Base-by-base conservation (phyloP, 2,329 filamentous ascomycete genomes). In the Cladosporium sp. region DNA sequence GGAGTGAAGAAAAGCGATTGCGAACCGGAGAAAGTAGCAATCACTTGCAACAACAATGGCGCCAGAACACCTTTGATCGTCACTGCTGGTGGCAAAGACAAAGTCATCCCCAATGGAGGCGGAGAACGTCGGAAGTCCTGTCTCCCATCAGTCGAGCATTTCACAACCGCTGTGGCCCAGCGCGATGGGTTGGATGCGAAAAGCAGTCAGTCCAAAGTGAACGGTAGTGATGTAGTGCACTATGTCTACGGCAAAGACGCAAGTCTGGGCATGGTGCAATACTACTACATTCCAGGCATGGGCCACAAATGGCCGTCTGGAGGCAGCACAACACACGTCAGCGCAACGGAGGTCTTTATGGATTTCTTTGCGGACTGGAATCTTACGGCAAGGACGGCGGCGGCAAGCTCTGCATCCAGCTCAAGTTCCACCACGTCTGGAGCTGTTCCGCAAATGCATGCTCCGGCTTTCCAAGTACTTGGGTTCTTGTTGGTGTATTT, bases 1-100 rank as follows among this genome's bases (percentile, higher is more conserved):
- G 60, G 47, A 8, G 45, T 52, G 2, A 30, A 47, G 25, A 58
- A 60, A 30, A 40, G 39, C 14, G 22, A 43, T 17, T 69, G 68
- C 57, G 45, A 60, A 14, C 55, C 60, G 12, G 42, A 43, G 3
- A 65, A 61, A 5, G 63, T 69, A 5, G 20, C 59, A 5, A 60
- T 68, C 49, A 51, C 59, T 11, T 72, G 70, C n/a, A 34, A 49
- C 65, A 63, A 61, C 38, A 61, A 66, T 15, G 63, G 61, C 17
- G 60, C 64, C 17, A 63, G 36, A 42, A 70, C 74, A 38, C 77
- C 74, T 0, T 63, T 78, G 20, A 65, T 79, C 56, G 75, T 78
- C 51, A 72, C 76, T 36, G 77, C 80, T 62, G 78, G 77, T 30
- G 67, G 65, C 15, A 64, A 65, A 8, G 77, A 80, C 60, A 62